A percentile compares a stretch with the other conserved stretches of the same genome.
phyloP scores from a whole-genome alignment of 1,284 basidiomycete genomes.

The Irpex lacteus region DNA sequence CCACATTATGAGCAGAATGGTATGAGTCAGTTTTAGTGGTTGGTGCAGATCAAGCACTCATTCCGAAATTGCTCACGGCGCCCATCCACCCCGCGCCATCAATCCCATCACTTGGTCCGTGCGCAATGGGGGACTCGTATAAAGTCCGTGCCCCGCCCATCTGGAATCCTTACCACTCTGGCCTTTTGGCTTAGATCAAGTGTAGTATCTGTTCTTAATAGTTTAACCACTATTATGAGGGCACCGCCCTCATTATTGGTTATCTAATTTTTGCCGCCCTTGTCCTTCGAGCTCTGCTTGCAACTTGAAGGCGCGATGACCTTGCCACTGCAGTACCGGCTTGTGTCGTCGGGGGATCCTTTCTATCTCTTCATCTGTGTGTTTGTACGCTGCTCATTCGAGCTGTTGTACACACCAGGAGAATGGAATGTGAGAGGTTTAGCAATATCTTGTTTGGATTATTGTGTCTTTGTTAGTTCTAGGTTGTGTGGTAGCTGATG shows the following conservation, averaged over 20 bases:
- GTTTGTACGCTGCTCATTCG: constrained; percentile 8
- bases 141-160: neutral
- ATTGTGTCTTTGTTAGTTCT: constrained; percentile 1
- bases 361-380: constrained; percentile 11
- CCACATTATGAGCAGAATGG: too few relatives aligned
- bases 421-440: neutral
- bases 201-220: constrained; percentile 86
- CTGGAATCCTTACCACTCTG: constrained; percentile 65
- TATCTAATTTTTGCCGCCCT: constrained; percentile 18
- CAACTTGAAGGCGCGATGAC: constrained; percentile 16
- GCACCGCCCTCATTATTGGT: constrained; percentile 18
- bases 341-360: constrained; percentile 18
- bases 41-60: too few relatives aligned
- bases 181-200: constrained; percentile 96
- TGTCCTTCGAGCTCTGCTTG: constrained; percentile 16
- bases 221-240: constrained; percentile 16
- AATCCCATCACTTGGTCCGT: too few relatives aligned
- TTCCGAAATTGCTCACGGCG: neutral
- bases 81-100: neutral
- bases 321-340: constrained; percentile 17
- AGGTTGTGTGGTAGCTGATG: constrained; percentile 20
- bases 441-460: too few relatives aligned
- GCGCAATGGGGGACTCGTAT: constrained; percentile 13
- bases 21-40: too few relatives aligned
- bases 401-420: constrained; percentile 7